Percentiles rank a stretch among this genome's conserved stretches.
Conservation (phyloP, 23 red algal genomes). For the Rhodosorus marinus region DNA sequence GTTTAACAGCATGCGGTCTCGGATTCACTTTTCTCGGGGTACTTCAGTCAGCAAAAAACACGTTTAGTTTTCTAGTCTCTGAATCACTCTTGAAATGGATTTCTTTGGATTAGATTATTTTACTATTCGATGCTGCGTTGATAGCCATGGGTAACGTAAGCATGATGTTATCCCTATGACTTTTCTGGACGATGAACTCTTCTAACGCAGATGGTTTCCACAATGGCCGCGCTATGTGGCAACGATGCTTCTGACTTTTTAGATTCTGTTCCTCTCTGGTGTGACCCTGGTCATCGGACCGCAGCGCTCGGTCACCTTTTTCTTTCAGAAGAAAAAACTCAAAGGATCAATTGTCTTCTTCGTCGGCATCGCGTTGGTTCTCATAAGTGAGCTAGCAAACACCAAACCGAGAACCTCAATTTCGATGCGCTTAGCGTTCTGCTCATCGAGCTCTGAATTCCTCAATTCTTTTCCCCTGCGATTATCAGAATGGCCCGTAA, state of each 20-base stretch:
- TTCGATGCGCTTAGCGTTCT: too few species aligned
- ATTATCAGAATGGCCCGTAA: conserved; percentile 36
- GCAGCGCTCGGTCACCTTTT: conserved; percentile 80
- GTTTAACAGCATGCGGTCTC: conserved; percentile 64
- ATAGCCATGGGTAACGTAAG: conserved; percentile 70
- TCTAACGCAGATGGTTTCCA: not conserved
- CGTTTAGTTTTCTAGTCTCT: too few species aligned
- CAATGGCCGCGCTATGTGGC: not conserved
- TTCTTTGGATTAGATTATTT: too few species aligned
- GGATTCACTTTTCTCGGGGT: conserved; percentile 66
- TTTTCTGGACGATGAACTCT: too few species aligned
- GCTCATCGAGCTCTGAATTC: too few species aligned
- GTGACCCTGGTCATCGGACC: conserved; percentile 79
- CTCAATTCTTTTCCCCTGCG: too few species aligned
- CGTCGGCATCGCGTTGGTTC: conserved; percentile 61
- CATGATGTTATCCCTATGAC: too few species aligned
- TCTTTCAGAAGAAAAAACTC: conserved; percentile 53
- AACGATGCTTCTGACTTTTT: not conserved
- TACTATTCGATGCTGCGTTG: conserved; percentile 85
- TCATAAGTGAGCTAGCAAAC: too few species aligned
- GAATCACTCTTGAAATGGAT: too few species aligned
- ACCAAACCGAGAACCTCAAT: too few species aligned
- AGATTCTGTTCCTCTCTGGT: conserved; percentile 55
- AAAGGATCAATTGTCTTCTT: conserved; percentile 74
- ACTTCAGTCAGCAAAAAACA: too few species aligned